These are phyloP conservation scores for Pseudozyma sp. DNA, from an alignment of 1,284 basidiomycete species.

Conservation along the genomic window DNA sequence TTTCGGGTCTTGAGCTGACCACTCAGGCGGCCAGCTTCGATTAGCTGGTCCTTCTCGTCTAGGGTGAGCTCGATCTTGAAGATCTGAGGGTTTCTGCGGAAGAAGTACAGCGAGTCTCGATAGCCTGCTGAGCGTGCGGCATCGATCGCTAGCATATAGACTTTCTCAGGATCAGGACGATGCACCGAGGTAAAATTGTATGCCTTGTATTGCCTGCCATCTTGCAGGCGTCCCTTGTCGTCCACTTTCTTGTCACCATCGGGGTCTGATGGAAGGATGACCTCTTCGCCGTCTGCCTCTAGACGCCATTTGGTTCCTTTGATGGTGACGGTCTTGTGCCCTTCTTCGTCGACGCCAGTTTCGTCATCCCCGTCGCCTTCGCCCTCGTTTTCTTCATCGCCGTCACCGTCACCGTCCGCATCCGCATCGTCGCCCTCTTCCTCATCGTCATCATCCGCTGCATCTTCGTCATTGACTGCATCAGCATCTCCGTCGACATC, in stretches of 20 bases:
- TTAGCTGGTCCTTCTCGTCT: slow-evolving; percentile 88
- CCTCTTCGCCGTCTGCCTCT: slow-evolving; percentile 87
- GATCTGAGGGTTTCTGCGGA: slow-evolving; percentile 87
- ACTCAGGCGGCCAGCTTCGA: slow-evolving; percentile 85
- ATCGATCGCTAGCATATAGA: slow-evolving; percentile 96
- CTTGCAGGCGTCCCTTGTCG: slow-evolving; percentile 82
- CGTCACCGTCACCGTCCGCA: slow-evolving; percentile 14
- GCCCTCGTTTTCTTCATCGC: slow-evolving; percentile 16
- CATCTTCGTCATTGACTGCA: slow-evolving; percentile 6
- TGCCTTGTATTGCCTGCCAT: slow-evolving; percentile 88
- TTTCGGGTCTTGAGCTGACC: slow-evolving; percentile 88
- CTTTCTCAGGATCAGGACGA: slow-evolving; percentile 80
- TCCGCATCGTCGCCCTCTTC: slow-evolving; percentile 24
- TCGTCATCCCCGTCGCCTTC: slow-evolving; percentile 30
- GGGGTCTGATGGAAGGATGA: slow-evolving; percentile 82
- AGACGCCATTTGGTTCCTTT: slow-evolving; percentile 82
- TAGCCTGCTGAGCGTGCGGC: slow-evolving; percentile 95
- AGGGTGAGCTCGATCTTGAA: slow-evolving; percentile 78
- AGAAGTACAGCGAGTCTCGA: slow-evolving; percentile 95
- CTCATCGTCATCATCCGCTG: slow-evolving; percentile 20
- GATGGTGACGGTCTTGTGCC: slow-evolving; percentile 76
- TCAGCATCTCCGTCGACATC: slow-evolving; percentile 9
- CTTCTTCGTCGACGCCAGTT: slow-evolving; percentile 42
- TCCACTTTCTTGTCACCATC: slow-evolving; percentile 95
- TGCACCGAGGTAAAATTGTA: slow-evolving; percentile 84